Base-by-base conservation (phyloP, 2,329 filamentous ascomycete species). In the Venturia carpophila region DNA sequence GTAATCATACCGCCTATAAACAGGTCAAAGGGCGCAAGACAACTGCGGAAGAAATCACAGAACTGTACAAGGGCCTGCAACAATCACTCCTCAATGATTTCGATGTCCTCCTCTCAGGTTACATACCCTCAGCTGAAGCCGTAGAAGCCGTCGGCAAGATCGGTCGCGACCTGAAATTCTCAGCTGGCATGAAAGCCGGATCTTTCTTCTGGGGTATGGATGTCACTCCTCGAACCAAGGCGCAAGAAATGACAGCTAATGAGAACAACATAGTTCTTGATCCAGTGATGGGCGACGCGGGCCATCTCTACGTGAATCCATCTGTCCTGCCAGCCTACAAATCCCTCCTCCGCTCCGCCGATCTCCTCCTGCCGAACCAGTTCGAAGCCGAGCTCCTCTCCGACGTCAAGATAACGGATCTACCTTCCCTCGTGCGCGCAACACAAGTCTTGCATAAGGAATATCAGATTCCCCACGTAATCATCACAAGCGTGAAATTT, bases 271-370 rank as follows among this genome's bases (percentile, higher is more conserved):
- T 42, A 86, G 91, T 96, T 2, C 83, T 99, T 34, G 94, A 99
- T 75, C 94, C 95, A 0, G 94, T 99, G 60, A 99, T 99, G 94
- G 94, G 94, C 39, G 94, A 99, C 74, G 92, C 97, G 71, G 94
- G 92, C 62, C 86, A 84, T 69, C 81, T 99, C 15, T 99, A 99
- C 73, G 93, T 99, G 9, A 90, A 88, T 6, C 87, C 93, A 70
- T 91, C 96, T 68, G 91, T 96, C 3, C 90, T 97, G 19, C 92
- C 92, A 0, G 92, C 90, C 17, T 99, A 97, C 76, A 93, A 91
- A 77, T 81, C 81, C 30, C 80, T 96, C 66, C 80, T 97, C 27
- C 82, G 82, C 43, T 83, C 93, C 71, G 93, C 94, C 2, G 94
- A 99, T 75, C 76, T 99, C 69, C 95, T 99, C 65, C 78, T 97